Base-by-base conservation (phyloP, 495 filamentous ascomycete genomes). In the Penicillium waksmanii region DNA sequence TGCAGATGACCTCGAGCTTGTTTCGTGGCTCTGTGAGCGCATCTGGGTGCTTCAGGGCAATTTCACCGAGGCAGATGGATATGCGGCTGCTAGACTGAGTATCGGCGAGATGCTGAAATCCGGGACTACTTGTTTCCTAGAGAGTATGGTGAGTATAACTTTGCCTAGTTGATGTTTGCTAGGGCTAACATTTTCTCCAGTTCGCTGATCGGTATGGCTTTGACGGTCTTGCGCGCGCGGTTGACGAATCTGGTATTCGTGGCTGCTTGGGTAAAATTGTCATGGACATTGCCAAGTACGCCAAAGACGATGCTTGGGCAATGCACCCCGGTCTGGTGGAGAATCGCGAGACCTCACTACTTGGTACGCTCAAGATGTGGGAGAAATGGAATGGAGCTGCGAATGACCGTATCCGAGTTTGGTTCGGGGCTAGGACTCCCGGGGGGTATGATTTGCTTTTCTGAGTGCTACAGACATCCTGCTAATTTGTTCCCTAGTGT, bases 91-190 rank as follows among this genome's bases (percentile, higher is more conserved):
- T 2, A 52, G 72, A 23, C 55, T 82, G 47, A 80, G 74, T 55
- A 80, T 82, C 35, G 78, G 69, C 1, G 79, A 82, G 60, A 82
- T 82, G 80, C 61, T 82, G 55, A 76, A 77, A 58, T 75, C 71
- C 3, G 80, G 80, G 2, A 82, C 80, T 10, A 82, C 80, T 38
- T 81, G 77, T 60, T 82, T 82, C 58, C 59, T 82, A 38, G 80
- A 82, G 62, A 74, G 74, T 51, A 82, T 82, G 80, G 73, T 76
- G 38, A 27, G 64, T 62, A 27, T 2, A 8, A 8, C 8, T 9
- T 9, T 6, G 27, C 27, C 1, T 8, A 7, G 8, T 8, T 31
- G 27, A 3, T 8, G 8, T 31, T 31, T 31, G 3, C 27, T 31
- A 31, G 27, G 8, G 27, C 27, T 31, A 1, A 31, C 8, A 7